Percentiles rank a stretch among this genome's conserved stretches.
Conservation (phyloP, 2,329 filamentous ascomycete genomes). For the Aspergillus eucalypticola region DNA sequence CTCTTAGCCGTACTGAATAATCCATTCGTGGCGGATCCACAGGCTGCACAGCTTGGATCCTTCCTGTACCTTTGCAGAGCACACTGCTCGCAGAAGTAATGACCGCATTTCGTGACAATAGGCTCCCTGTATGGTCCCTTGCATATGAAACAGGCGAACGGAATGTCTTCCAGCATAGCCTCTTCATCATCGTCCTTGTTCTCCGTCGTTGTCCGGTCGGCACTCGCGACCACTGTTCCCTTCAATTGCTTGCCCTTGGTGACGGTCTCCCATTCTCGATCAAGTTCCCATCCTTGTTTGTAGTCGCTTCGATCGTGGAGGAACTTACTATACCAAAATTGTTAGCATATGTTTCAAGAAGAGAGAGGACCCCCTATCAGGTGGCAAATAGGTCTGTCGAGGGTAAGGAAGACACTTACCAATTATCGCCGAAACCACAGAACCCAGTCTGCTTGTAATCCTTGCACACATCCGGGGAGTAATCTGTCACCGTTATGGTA, state of each 20-base stretch:
- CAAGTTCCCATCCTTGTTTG: slow-evolving; percentile 92
- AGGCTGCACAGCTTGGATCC: slow-evolving; percentile 82
- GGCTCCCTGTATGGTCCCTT: slow-evolving; percentile 74
- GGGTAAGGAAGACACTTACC: slow-evolving; percentile 34
- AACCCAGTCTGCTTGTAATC: slow-evolving; percentile 82
- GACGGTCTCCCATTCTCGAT: slow-evolving; percentile 87
- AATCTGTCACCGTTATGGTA: slow-evolving; percentile 87
- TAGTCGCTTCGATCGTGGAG: slow-evolving; percentile 64
- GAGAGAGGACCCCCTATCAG: not conserved
- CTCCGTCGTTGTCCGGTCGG: slow-evolving; percentile 42
- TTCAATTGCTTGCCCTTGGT: slow-evolving; percentile 58
- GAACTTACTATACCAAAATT: slow-evolving; percentile 52
- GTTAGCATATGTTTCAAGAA: not conserved
- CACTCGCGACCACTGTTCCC: slow-evolving; percentile 49
- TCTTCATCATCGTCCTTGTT: slow-evolving; percentile 63
- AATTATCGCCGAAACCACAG: slow-evolving; percentile 73
- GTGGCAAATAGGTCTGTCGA: not conserved
- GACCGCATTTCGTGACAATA: slow-evolving; percentile 84
- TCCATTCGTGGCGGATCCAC: slow-evolving; percentile 79
- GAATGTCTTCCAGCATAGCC: slow-evolving; percentile 76
- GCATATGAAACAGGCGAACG: slow-evolving; percentile 88
- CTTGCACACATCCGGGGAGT: slow-evolving; percentile 90
- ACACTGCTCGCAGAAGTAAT: slow-evolving; percentile 94
- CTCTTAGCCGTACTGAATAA: slow-evolving; percentile 88
- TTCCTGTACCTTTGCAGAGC: slow-evolving; percentile 84